These are phyloP conservation scores for Pisolithus tinctorius DNA, from an alignment of 768 basidiomycete species.

Conservation along the genomic window DNA sequence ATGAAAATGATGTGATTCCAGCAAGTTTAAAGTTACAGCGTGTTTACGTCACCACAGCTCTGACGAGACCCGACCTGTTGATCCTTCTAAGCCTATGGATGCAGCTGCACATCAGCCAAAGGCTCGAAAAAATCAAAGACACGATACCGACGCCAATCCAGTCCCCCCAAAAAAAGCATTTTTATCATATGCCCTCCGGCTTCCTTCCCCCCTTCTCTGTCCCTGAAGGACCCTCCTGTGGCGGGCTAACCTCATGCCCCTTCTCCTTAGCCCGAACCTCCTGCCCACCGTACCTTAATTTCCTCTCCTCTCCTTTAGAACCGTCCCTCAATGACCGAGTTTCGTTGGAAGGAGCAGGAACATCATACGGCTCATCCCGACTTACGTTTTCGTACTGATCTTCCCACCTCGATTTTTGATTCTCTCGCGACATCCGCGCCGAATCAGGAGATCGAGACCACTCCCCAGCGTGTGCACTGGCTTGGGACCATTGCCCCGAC, in stretches of 20 bases:
- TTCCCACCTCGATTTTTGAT: too few species aligned
- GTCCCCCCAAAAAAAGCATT: too few species aligned
- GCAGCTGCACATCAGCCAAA: too few species aligned
- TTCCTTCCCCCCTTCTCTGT: slow-evolving; percentile 32
- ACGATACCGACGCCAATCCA: too few species aligned
- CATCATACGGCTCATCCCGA: slow-evolving; percentile 20
- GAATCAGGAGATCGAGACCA: too few species aligned
- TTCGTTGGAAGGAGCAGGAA: slow-evolving; percentile 1
- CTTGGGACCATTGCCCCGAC: slow-evolving; percentile 38
- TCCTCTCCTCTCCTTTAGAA: neutral
- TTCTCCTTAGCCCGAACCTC: slow-evolving; percentile 14
- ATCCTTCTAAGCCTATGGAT: too few species aligned
- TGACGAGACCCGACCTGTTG: too few species aligned
- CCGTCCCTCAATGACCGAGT: neutral
- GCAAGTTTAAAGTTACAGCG: too few species aligned
- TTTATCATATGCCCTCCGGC: slow-evolving; percentile 11
- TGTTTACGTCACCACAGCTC: too few species aligned
- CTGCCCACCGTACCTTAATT: slow-evolving; percentile 19
- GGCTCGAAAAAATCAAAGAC: too few species aligned
- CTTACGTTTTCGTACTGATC: slow-evolving; percentile 15
- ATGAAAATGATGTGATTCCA: too few species aligned
- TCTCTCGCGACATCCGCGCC: too few species aligned
- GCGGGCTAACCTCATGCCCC: slow-evolving; percentile 27
- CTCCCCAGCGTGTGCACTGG: slow-evolving; percentile 30
- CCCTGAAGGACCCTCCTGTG: slow-evolving; percentile 32